Base-by-base conservation (phyloP, 495 filamentous ascomycete genomes). In the Cercophora newfieldiana region DNA sequence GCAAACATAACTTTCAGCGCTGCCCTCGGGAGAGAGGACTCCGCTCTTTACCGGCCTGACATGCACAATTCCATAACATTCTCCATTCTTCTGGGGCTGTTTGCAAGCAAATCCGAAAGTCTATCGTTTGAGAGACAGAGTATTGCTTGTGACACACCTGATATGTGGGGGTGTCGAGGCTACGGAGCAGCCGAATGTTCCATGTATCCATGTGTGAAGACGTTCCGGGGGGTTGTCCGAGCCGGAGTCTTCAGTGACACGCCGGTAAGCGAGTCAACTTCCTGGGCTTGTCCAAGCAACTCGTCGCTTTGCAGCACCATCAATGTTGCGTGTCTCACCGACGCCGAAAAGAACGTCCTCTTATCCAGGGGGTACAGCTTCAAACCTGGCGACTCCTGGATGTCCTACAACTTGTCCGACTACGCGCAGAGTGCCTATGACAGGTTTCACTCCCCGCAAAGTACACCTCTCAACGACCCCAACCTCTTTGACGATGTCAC, bases 151-250 rank as follows among this genome's bases (percentile, higher is more conserved):
- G 47, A 18, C 50, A 12, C 6, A 1, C 29, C 56, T 0, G 30
- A 61, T 31, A 25, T 21, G 16, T 72, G 68, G 70, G 66, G 53
- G 3, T 48, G 16, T 0, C 49, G 44, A 10, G 65, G 59, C 25
- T 65, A 63, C 25, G 68, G 68, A 3, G 68, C 71, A 6, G 63
- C 68, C 7, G 50, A 70, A 30, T 72, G 71, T 53, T 60, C 4
- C 2, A 58, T 72, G 12, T 37, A 65, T 22, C 68, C 68, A 12
- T 72, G 71, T 49, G 19, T 68, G 6, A 58, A 50, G 50, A 65
- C 48, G 10, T 69, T 66, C 24, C 56, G 26, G 3, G 58, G 30
- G 14, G 25, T 24, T 7, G 57, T 72, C 2, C 4, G 18, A 14
- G 3, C 37, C 18, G 37, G 37, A 2, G 18, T 44, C 12, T 44